phyloP scores from a whole-genome alignment of 1,139 yeast species.

The Candida sojae region DNA sequence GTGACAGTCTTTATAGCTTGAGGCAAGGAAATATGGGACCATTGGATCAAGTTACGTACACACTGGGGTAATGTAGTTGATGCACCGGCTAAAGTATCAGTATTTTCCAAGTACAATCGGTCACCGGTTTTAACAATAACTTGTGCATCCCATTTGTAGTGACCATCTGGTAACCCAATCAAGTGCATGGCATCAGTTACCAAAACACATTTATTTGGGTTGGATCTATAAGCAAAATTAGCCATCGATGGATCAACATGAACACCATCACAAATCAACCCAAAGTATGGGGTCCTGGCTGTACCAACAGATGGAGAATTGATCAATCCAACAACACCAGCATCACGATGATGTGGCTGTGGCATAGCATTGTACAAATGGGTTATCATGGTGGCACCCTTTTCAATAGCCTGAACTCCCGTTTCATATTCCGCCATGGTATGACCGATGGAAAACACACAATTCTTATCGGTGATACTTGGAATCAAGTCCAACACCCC shows the following conservation, averaged over 20 bases:
- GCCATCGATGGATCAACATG: slow-evolving; percentile 64
- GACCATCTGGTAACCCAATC: slow-evolving; percentile 54
- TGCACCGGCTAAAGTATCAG: slow-evolving; percentile 64
- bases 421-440: slow-evolving; percentile 52
- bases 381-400: slow-evolving; percentile 63
- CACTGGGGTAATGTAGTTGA: slow-evolving; percentile 60
- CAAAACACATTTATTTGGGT: slow-evolving; percentile 56
- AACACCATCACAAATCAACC: slow-evolving; percentile 62
- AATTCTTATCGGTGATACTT: slow-evolving; percentile 30
- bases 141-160: slow-evolving; percentile 51
- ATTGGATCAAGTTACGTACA: slow-evolving; percentile 52
- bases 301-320: slow-evolving; percentile 36
- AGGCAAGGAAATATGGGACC: slow-evolving; percentile 54
- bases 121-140: slow-evolving; percentile 52
- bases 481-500: slow-evolving; percentile 56
- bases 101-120: slow-evolving; percentile 51
- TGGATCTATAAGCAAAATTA: slow-evolving; percentile 52
- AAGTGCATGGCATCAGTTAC: slow-evolving; percentile 66
- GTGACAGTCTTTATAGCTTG: slow-evolving; percentile 61
- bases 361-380: slow-evolving; percentile 72
- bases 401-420: slow-evolving; percentile 49
- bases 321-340: slow-evolving; percentile 59
- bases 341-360: slow-evolving; percentile 63
- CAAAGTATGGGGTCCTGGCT: slow-evolving; percentile 49
- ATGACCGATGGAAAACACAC: slow-evolving; percentile 60